These are phyloP conservation scores for Penicillium nucicola DNA, from an alignment of 495 filamentous ascomycete species.

Conservation along the genomic window DNA sequence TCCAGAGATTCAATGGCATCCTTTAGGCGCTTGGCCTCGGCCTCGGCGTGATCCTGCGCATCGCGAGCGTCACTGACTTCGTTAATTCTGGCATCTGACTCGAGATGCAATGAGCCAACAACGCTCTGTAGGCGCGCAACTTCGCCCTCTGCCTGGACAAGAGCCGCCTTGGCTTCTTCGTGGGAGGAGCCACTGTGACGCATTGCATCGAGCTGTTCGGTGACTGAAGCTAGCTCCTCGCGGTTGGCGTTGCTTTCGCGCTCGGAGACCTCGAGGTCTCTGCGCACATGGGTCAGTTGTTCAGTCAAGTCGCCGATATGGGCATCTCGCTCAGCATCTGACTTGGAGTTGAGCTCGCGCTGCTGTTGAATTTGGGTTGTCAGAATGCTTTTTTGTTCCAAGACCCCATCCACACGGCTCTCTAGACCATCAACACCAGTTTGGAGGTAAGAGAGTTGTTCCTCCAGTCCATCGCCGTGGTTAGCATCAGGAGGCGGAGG, in stretches of 20 bases:
- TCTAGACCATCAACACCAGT: slow-evolving; percentile 75
- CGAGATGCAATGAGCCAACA: slow-evolving; percentile 27
- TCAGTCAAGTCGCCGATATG: slow-evolving; percentile 49
- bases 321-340: slow-evolving; percentile 54
- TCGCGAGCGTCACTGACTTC: slow-evolving; percentile 43
- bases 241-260: slow-evolving; percentile 34
- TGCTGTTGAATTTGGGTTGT: slow-evolving; percentile 90
- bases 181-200: slow-evolving; percentile 29
- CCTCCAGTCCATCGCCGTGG: slow-evolving; percentile 39
- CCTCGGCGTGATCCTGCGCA: slow-evolving; percentile 26
- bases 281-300: slow-evolving; percentile 43
- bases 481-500: slow-evolving; percentile 47
- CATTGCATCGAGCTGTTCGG: slow-evolving; percentile 46
- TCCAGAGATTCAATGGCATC: slow-evolving; percentile 9
- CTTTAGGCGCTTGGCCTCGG: slow-evolving; percentile 17
- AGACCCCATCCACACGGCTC: slow-evolving; percentile 49
- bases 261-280: slow-evolving; percentile 37
- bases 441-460: slow-evolving; percentile 54
- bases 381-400: slow-evolving; percentile 80
- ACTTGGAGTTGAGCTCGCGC: slow-evolving; percentile 75
- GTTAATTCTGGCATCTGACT: slow-evolving; percentile 29
- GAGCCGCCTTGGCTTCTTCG: slow-evolving; percentile 31
- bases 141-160: slow-evolving; percentile 51
- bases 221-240: slow-evolving; percentile 42
- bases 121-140: slow-evolving; percentile 36